Conservation (phyloP, 1,139 yeast species). For the Kodamaea ohmeri region DNA sequence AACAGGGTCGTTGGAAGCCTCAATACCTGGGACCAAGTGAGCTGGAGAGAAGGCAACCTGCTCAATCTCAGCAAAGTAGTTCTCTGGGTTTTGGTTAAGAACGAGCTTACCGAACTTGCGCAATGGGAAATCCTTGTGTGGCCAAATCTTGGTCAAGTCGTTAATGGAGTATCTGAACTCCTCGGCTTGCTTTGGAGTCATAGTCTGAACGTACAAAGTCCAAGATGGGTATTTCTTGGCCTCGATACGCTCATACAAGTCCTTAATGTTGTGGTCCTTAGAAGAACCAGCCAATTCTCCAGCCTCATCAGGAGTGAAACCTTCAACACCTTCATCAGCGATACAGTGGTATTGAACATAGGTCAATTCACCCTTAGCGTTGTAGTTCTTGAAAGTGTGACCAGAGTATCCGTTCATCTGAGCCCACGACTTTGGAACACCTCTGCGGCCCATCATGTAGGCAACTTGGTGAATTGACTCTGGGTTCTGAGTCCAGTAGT, state of each 20-base stretch:
- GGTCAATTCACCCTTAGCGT: slow-evolving; percentile 61
- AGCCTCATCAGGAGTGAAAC: slow-evolving; percentile 57
- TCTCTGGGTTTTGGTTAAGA: slow-evolving; percentile 53
- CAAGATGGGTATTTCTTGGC: slow-evolving; percentile 60
- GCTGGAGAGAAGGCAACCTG: slow-evolving; percentile 62
- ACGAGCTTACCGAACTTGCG: slow-evolving; percentile 56
- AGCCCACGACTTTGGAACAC: slow-evolving; percentile 65
- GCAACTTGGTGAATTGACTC: slow-evolving; percentile 66
- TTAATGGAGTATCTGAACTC: slow-evolving; percentile 61
- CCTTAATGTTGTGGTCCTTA: slow-evolving; percentile 66
- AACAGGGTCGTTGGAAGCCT: slow-evolving; percentile 60
- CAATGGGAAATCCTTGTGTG: slow-evolving; percentile 55
- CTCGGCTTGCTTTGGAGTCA: slow-evolving; percentile 65
- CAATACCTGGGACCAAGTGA: slow-evolving; percentile 58
- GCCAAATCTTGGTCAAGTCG: slow-evolving; percentile 67
- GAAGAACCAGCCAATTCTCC: slow-evolving; percentile 54
- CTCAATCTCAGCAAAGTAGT: slow-evolving; percentile 58
- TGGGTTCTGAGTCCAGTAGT: slow-evolving; percentile 57
- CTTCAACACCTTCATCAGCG: slow-evolving; percentile 59
- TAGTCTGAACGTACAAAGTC: slow-evolving; percentile 64
- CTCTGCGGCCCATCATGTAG: slow-evolving; percentile 63
- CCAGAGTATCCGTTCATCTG: slow-evolving; percentile 73
- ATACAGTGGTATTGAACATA: slow-evolving; percentile 66
- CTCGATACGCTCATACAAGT: slow-evolving; percentile 59
- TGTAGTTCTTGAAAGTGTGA: slow-evolving; percentile 68